These are phyloP conservation scores for Nosema muscidifuracis DNA, from an alignment of 371 early-diverging fungal species.

Conservation along the genomic window DNA sequence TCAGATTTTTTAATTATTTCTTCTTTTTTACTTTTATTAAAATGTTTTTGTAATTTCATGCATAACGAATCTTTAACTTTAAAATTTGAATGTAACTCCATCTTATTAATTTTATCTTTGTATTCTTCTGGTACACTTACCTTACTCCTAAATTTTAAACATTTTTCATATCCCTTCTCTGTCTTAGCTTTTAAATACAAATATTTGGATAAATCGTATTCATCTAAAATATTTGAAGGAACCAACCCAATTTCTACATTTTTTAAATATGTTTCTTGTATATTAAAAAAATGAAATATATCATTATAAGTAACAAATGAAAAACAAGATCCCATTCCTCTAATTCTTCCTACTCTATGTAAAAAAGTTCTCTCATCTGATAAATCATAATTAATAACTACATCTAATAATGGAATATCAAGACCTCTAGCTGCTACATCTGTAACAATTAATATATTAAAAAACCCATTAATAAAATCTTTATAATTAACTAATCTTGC, in stretches of 20 bases:
- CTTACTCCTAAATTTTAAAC: slow-evolving; percentile 49
- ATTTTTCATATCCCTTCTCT: slow-evolving; percentile 44
- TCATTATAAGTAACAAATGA: slow-evolving; percentile 78
- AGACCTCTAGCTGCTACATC: slow-evolving; percentile 98
- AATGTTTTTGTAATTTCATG: slow-evolving; percentile 38
- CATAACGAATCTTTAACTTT: slow-evolving; percentile 32
- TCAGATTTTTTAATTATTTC: background rate
- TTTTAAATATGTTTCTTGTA: slow-evolving; percentile 44
- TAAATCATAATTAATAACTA: slow-evolving; percentile 93
- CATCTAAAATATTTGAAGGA: slow-evolving; percentile 47
- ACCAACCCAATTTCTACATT: slow-evolving; percentile 51
- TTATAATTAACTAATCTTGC: slow-evolving; percentile 50
- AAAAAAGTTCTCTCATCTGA: slow-evolving; percentile 84
- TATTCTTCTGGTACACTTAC: slow-evolving; percentile 47
- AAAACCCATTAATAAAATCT: slow-evolving; percentile 64
- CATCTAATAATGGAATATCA: slow-evolving; percentile 87
- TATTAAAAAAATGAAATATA: slow-evolving; percentile 50
- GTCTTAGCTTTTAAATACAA: slow-evolving; percentile 21
- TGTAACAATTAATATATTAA: slow-evolving; percentile 81
- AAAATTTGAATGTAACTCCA: slow-evolving; percentile 31
- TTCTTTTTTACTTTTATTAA: slow-evolving; percentile 22
- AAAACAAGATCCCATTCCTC: slow-evolving; percentile 79
- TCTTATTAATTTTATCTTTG: slow-evolving; percentile 24
- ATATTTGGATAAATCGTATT: slow-evolving; percentile 35
- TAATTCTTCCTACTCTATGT: slow-evolving; percentile 93